These are phyloP conservation scores for Fistulinella prunicolor DNA, from an alignment of 768 basidiomycete genomes.

Conservation along the genomic window DNA sequence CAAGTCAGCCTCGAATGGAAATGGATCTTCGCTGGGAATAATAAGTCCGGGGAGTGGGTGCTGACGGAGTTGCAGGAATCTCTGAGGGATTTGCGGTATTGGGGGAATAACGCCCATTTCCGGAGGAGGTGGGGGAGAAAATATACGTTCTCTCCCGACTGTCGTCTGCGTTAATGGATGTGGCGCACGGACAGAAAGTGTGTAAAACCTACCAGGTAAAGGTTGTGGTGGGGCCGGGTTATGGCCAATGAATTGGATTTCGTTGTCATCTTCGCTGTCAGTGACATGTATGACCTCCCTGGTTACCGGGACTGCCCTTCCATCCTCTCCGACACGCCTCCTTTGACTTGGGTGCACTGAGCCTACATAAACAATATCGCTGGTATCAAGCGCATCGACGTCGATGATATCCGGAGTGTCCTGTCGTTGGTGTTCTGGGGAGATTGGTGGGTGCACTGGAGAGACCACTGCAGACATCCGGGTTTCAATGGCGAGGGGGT, in stretches of 20 bases:
- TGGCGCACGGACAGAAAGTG: not conserved
- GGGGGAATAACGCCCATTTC: conserved; percentile 46
- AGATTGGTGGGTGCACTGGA: not conserved
- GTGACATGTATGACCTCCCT: conserved; percentile 33
- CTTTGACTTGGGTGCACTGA: conserved; percentile 25
- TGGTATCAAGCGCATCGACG: conserved; percentile 41
- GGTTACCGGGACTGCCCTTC: conserved; percentile 14
- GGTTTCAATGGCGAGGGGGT: not conserved
- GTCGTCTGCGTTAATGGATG: not conserved
- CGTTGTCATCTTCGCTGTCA: conserved; percentile 42
- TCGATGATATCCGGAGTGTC: conserved; percentile 40
- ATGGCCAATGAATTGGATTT: conserved; percentile 27
- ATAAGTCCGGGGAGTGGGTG: conserved; percentile 42
- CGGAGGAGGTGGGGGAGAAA: conserved; percentile 51
- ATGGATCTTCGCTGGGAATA: conserved; percentile 48
- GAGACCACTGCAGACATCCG: conserved; percentile 23
- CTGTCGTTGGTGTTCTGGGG: conserved; percentile 13
- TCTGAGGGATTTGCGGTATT: conserved; percentile 47
- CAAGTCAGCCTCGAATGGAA: conserved; percentile 47
- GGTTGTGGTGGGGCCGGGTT: conserved; percentile 18
- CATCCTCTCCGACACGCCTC: conserved; percentile 24
- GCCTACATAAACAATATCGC: conserved; percentile 28
- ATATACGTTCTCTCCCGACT: conserved; percentile 28
- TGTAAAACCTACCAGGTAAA: conserved; percentile 15
- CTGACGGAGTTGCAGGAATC: conserved; percentile 39